Evolutionary conservation across 768 basidiomycete species (phyloP).

Genomic region (Mycena leptocephala): DNA sequence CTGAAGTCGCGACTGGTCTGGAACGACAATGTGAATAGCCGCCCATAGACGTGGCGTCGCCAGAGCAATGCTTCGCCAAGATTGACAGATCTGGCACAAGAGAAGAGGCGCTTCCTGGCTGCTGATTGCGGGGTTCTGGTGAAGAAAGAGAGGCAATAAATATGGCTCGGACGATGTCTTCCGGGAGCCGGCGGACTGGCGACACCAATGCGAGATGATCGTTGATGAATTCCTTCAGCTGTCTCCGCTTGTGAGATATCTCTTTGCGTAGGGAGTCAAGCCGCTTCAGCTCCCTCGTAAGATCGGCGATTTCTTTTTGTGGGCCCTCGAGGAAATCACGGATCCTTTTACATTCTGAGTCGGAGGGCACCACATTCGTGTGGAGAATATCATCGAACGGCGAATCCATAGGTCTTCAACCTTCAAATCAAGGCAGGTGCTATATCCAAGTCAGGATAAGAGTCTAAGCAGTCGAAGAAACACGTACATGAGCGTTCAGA

Average conservation of each 20-base stretch:
- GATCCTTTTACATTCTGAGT: background rate
- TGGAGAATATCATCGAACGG: background rate
- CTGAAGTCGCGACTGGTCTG: background rate
- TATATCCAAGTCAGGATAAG: no score
- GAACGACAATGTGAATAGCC: conserved; percentile 2
- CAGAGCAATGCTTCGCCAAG: background rate
- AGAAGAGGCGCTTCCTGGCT: background rate
- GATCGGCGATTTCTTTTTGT: background rate
- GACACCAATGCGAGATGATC: background rate
- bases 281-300: background rate
- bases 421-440: no score
- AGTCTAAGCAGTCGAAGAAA: no score
- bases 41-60: conserved; percentile 9
- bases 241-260: background rate
- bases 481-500: no score
- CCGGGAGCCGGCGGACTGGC: conserved; percentile 1
- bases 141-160: background rate
- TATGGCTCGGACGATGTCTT: background rate
- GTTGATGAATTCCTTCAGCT: background rate
- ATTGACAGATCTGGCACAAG: background rate
- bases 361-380: background rate
- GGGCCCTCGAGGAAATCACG: background rate
- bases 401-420: background rate
- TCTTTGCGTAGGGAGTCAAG: background rate
- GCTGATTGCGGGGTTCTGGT: background rate